phyloP scores from a whole-genome alignment of 768 basidiomycete genomes.

The Trametes maxima region DNA sequence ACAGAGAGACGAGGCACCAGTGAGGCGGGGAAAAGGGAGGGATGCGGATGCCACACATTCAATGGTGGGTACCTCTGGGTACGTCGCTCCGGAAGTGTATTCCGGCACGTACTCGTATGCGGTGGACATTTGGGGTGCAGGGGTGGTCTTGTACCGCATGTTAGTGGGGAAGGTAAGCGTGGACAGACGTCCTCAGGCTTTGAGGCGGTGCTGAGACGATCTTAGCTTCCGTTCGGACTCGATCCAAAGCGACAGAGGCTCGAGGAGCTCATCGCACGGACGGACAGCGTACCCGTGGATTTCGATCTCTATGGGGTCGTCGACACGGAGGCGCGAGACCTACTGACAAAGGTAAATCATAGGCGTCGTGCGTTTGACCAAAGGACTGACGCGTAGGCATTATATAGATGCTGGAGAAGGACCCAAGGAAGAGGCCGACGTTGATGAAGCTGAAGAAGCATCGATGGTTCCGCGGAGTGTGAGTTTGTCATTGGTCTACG shows the following conservation, averaged over 20 bases:
- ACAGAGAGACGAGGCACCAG: background rate
- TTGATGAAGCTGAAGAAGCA: constrained; percentile 22
- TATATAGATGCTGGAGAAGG: constrained; percentile 25
- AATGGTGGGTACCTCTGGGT: constrained; percentile 44
- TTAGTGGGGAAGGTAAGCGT: constrained; percentile 26
- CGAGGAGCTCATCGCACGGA: constrained; percentile 17
- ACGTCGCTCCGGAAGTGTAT: constrained; percentile 50
- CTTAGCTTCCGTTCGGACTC: constrained; percentile 22
- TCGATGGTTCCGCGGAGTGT: constrained; percentile 20
- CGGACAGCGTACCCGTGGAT: constrained; percentile 9
- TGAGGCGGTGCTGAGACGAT: background rate
- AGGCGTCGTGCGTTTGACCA: background rate
- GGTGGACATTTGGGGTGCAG: constrained; percentile 49
- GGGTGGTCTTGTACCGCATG: constrained; percentile 40
- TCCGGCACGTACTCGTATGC: constrained; percentile 46
- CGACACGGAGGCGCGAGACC: constrained; percentile 12
- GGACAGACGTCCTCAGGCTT: background rate
- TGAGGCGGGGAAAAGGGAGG: background rate
- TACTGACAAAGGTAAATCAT: constrained; percentile 18
- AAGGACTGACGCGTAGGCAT: background rate
- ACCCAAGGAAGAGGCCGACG: constrained; percentile 17
- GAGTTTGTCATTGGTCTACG: background rate
- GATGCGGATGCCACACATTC: constrained; percentile 14
- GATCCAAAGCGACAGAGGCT: constrained; percentile 14
- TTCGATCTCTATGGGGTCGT: constrained; percentile 12